Evolutionary conservation across 768 basidiomycete species (phyloP), one percentile per base, ranked within the genome.

Genomic region (Kwoniella europaea): DNA sequence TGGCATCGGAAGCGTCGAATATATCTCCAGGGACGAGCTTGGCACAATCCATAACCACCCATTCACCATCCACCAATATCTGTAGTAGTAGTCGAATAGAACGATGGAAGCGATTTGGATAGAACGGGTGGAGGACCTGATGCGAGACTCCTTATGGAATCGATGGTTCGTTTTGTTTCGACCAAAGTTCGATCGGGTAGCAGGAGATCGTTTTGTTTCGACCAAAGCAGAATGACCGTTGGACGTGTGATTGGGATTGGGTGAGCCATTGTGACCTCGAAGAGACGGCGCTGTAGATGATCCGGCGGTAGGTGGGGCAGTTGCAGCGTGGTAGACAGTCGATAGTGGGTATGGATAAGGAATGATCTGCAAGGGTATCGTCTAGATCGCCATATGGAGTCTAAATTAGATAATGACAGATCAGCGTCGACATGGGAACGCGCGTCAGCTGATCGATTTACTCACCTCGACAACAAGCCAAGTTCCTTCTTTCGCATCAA

Each of bases 11-110:
- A n/a, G 98, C 86, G 82, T 97, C 92, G 72, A 98, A 86, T 69
- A 98, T 86, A 80, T 99, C 97, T 43, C 97, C 97, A 0, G 94
- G 91, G 6, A 97, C 92, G 54, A 99, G 87, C 35, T 89, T 86
- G 1, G 88, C 86, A 1, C 95, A 98, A 76, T 93, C 88, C 44
- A 86, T 84, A 69, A 88, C 87, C 18, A 85, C 82, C 92, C 92
- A 97, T 71, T 85, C 82, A 2, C 89, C 90, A 72, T 94, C 87
- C 16, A 89, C 85, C 27, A 91, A 86, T 9, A n/a, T n/a, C n/a
- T n/a, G n/a, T n/a, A n/a, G n/a, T n/a, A n/a, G n/a, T n/a, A n/a
- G n/a, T n/a, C n/a, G n/a, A n/a, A n/a, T n/a, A n/a, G n/a, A n/a
- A n/a, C n/a, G n/a, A n/a, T n/a, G n/a, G n/a, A n/a, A n/a, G n/a